Percentiles rank a stretch among this genome's conserved stretches.
These are phyloP conservation scores for Citrus glauca DNA, from an alignment of 345 rosid genomes.

Conservation along the genomic window DNA sequence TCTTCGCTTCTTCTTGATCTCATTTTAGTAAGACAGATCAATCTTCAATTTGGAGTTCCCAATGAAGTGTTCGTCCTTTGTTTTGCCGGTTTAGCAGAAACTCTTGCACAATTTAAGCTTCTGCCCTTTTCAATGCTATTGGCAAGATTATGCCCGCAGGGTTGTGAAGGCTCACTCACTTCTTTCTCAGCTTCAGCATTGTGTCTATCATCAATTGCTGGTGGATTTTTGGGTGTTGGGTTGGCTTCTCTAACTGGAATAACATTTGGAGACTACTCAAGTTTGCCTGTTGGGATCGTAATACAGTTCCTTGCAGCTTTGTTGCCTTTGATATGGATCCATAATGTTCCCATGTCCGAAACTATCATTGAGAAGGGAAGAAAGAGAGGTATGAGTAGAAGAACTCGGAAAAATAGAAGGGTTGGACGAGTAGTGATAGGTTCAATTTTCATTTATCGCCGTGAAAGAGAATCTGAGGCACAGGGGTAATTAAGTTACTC, in stretches of 20 bases:
- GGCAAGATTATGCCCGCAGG: conserved; percentile 69
- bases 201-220: conserved; percentile 69
- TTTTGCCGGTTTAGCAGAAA: conserved; percentile 79
- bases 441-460: conserved; percentile 36
- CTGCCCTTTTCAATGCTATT: conserved; percentile 68
- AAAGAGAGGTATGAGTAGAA: conserved; percentile 42
- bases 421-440: conserved; percentile 47
- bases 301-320: conserved; percentile 70
- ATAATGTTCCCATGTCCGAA: conserved; percentile 45
- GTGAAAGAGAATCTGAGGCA: conserved; percentile 58
- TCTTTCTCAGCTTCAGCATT: conserved; percentile 73
- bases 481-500: conserved; percentile 15
- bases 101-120: conserved; percentile 73
- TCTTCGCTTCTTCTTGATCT: conserved; percentile 69
- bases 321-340: conserved; percentile 60
- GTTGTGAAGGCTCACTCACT: conserved; percentile 88
- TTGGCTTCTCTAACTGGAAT: conserved; percentile 67
- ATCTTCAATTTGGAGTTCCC: conserved; percentile 60
- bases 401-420: conserved; percentile 54
- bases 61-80: conserved; percentile 60
- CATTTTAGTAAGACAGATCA: conserved; percentile 61
- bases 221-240: conserved; percentile 73
- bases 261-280: conserved; percentile 58
- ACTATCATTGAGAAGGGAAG: conserved; percentile 40
- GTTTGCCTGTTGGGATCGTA: conserved; percentile 50